These are phyloP conservation scores for Crithidia brevicula DNA, from an alignment of 208 protist species.

Conservation along the genomic window DNA sequence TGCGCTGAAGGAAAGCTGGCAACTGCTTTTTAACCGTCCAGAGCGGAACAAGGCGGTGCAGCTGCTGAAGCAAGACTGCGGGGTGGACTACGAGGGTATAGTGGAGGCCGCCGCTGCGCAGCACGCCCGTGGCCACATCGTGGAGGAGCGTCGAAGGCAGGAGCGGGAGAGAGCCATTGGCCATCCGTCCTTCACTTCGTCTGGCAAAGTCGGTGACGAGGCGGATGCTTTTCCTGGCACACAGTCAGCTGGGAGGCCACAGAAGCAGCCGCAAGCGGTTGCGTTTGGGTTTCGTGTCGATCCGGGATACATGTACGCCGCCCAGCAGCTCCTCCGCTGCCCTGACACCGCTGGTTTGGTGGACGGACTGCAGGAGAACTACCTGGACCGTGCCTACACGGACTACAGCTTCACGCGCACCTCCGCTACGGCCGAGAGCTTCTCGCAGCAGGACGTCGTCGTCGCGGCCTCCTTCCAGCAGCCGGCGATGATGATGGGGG, in stretches of 20 bases:
- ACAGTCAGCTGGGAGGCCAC: neutral
- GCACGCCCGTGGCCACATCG: constrained; percentile 19
- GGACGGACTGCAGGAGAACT: constrained; percentile 83
- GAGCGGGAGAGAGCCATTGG: constrained; percentile 35
- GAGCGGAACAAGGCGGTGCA: constrained; percentile 67
- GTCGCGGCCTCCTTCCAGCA: constrained; percentile 42
- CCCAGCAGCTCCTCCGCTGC: constrained; percentile 38
- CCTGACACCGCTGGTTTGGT: constrained; percentile 42
- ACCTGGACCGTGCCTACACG: constrained; percentile 58
- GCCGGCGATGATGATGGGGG: constrained; percentile 30
- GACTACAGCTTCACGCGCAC: constrained; percentile 75
- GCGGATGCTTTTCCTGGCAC: too few relatives aligned
- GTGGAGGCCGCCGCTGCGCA: constrained; percentile 35
- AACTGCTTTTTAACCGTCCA: constrained; percentile 44
- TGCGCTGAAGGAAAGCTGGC: constrained; percentile 51
- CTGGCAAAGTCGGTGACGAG: too few relatives aligned
- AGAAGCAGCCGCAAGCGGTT: constrained; percentile 21
- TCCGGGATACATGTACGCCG: constrained; percentile 69
- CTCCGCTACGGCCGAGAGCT: constrained; percentile 38
- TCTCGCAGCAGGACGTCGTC: constrained; percentile 67
- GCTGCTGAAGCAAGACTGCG: constrained; percentile 65
- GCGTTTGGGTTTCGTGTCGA: constrained; percentile 74
- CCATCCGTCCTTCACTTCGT: neutral
- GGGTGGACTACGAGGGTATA: constrained; percentile 69
- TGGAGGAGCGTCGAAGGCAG: constrained; percentile 18